phyloP scores from a whole-genome alignment of 2,329 filamentous ascomycete species.

The Talaromyces sp. region DNA sequence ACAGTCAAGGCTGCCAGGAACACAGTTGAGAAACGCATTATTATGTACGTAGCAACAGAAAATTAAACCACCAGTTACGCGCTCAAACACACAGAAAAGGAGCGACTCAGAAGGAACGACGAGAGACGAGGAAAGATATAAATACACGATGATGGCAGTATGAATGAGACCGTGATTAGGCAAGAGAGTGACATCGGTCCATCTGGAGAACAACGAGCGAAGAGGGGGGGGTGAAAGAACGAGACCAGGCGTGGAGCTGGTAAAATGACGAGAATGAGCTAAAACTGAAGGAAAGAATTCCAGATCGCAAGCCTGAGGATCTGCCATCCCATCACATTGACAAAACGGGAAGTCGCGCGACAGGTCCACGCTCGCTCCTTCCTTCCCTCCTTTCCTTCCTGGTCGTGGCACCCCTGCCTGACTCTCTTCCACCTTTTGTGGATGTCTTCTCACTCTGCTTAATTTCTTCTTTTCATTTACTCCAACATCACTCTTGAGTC shows the following conservation, averaged over 20 bases:
- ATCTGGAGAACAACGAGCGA: background rate
- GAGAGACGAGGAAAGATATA: background rate
- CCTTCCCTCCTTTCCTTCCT: constrained; percentile 2
- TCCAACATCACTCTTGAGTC: background rate
- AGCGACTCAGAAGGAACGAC: background rate
- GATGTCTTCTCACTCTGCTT: background rate
- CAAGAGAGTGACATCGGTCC: constrained; percentile 12
- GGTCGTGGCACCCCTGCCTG: background rate
- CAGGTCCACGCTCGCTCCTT: constrained; percentile 2
- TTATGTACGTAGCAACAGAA: constrained; percentile 4
- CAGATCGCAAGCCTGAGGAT: background rate
- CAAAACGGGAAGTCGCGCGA: constrained; percentile 1
- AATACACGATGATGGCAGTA: background rate
- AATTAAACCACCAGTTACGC: background rate
- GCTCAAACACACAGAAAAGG: background rate
- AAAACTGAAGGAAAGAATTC: background rate
- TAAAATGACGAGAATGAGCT: background rate
- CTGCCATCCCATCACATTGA: background rate
- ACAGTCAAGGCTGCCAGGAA: constrained; percentile 23
- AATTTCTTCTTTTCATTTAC: background rate
- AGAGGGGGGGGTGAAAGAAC: background rate
- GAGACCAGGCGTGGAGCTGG: background rate
- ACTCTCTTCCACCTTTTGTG: background rate
- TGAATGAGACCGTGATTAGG: background rate
- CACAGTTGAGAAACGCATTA: constrained; percentile 15